phyloP scores from a whole-genome alignment of 768 basidiomycete genomes.

The Termitomyces sp. region DNA sequence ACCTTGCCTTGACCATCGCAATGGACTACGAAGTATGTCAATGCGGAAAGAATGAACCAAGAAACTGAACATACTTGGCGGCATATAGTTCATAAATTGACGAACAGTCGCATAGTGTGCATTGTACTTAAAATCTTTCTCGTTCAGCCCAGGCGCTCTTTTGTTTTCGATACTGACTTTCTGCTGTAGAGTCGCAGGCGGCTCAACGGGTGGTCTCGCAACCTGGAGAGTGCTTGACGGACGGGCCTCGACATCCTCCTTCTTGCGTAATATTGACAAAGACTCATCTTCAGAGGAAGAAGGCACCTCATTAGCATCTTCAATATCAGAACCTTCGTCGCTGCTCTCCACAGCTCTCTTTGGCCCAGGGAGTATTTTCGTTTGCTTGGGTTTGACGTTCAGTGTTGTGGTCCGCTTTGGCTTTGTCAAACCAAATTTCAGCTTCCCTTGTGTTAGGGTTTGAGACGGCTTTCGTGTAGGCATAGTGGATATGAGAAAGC shows the following conservation, averaged over 20 bases:
- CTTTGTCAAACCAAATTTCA: slow-evolving; percentile 42
- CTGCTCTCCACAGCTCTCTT: slow-evolving; percentile 8
- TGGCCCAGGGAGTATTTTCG: slow-evolving; percentile 9
- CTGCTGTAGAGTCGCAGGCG: neutral
- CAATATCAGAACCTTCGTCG: slow-evolving; percentile 17
- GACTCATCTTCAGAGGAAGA: slow-evolving; percentile 17
- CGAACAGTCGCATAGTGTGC: slow-evolving; percentile 41
- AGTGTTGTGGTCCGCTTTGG: slow-evolving; percentile 28
- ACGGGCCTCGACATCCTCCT: neutral
- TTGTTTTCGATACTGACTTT: slow-evolving; percentile 8
- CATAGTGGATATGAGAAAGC: neutral
- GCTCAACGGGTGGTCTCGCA: neutral
- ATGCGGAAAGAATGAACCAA: neutral
- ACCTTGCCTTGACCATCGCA: slow-evolving; percentile 53
- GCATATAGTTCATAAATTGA: slow-evolving; percentile 46
- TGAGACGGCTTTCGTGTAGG: slow-evolving; percentile 6
- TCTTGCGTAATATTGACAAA: slow-evolving; percentile 1
- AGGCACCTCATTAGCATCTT: slow-evolving; percentile 19
- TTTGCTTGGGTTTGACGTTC: slow-evolving; percentile 17
- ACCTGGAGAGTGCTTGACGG: neutral
- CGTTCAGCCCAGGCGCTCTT: slow-evolving; percentile 33
- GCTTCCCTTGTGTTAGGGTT: slow-evolving; percentile 36
- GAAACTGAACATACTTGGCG: slow-evolving; percentile 47
- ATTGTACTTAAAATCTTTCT: slow-evolving; percentile 47
- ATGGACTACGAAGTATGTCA: slow-evolving; percentile 47